Conservation (phyloP, 2,329 filamentous ascomycete species). For the Sclerotinia spermophila region DNA sequence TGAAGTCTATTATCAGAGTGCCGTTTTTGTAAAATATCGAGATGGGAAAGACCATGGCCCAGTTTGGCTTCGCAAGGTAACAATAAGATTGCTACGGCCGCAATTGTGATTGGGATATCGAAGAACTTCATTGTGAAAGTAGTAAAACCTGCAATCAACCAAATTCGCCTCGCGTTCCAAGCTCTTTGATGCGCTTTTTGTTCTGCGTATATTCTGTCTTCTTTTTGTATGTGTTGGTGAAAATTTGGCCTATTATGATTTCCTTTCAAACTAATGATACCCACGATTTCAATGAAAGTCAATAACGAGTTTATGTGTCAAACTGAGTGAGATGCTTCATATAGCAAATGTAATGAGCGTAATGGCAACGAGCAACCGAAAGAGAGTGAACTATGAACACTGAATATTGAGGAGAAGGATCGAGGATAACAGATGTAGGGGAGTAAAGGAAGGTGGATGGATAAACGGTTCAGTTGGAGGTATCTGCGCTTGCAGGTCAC, state of each 20-base stretch:
- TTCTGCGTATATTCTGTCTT: background rate
- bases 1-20: slow-evolving; percentile 31
- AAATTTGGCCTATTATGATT: background rate
- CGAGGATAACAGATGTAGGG: slow-evolving; percentile 5
- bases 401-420: background rate
- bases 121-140: slow-evolving; percentile 50
- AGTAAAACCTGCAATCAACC: slow-evolving; percentile 18
- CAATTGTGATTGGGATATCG: slow-evolving; percentile 48
- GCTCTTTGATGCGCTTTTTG: background rate
- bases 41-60: slow-evolving; percentile 27
- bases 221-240: background rate
- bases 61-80: slow-evolving; percentile 32
- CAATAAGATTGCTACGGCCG: slow-evolving; percentile 47
- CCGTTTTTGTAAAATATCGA: slow-evolving; percentile 31
- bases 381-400: background rate
- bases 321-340: background rate
- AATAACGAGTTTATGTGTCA: background rate
- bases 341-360: slow-evolving; percentile 17
- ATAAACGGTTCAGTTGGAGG: background rate
- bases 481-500: slow-evolving; percentile 1
- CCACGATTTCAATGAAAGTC: slow-evolving; percentile 1
- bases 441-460: slow-evolving; percentile 2
- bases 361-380: slow-evolving; percentile 19
- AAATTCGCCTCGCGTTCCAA: slow-evolving; percentile 4
- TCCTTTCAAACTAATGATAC: background rate